These are phyloP conservation scores for Termitomyces sp. DNA, from an alignment of 1,284 basidiomycete genomes.

Conservation along the genomic window DNA sequence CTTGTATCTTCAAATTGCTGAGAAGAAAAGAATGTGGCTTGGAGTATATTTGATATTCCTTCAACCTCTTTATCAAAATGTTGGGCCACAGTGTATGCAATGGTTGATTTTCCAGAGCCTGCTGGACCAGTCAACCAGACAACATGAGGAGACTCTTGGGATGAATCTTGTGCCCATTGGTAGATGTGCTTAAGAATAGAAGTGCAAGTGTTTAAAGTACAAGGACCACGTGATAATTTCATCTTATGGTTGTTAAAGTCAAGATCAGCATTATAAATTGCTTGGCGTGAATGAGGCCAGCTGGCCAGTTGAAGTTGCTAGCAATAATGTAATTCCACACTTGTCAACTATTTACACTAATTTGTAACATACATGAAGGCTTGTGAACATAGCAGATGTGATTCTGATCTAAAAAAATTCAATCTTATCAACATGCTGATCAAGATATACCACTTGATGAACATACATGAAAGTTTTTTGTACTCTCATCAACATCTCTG, in stretches of 20 bases:
- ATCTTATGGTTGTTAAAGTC: no score
- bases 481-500: constrained; percentile 10
- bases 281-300: constrained; percentile 5
- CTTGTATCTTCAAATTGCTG: constrained; percentile 16
- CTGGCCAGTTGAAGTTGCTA: constrained; percentile 8
- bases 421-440: neutral
- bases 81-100: constrained; percentile 16
- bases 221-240: neutral
- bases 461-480: constrained; percentile 13
- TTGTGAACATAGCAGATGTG: neutral
- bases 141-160: constrained; percentile 1
- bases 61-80: constrained; percentile 12
- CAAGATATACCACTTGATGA: neutral
- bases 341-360: neutral
- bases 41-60: constrained; percentile 5
- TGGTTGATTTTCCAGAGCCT: constrained; percentile 10
- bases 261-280: constrained; percentile 4
- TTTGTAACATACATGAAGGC: neutral
- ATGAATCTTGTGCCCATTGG: constrained; percentile 14
- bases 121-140: constrained; percentile 14
- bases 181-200: constrained; percentile 14
- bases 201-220: constrained; percentile 6
- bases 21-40: constrained; percentile 20
- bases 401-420: constrained; percentile 6
- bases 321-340: neutral